Evolutionary conservation across 2,329 filamentous ascomycete genomes (phyloP), one percentile per base, ranked within the genome.

Genomic region (Neospermospora avenae): DNA sequence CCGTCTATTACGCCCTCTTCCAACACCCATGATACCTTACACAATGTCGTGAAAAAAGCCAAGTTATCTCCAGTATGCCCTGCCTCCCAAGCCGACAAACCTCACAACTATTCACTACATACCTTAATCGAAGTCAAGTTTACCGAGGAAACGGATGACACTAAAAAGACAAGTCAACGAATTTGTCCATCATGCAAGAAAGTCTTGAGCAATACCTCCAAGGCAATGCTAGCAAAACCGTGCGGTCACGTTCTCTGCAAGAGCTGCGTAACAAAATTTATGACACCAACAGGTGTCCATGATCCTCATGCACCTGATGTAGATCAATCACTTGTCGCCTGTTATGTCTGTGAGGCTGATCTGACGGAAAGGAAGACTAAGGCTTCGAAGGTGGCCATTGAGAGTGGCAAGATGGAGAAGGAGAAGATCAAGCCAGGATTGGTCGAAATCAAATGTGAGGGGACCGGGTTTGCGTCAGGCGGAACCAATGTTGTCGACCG

Each of bases 191-290:
- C 89, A 48, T 99, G 93, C 76, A 86, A 89, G 66, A 96, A 96
- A 75, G 81, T 79, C 1, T 80, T 98, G 13, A 89, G 84, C 49
- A 98, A 98, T 72, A 83, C 89, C 3, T 89, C 90, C 3, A 90
- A 89, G 71, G 90, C 93, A 0, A 84, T 93, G 73, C 79, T 97
- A 55, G 87, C 90, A 1, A 93, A 91, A 72, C 90, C 90, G 0
- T 99, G 93, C 70, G 93, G 93, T 0, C 93, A 99, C 72, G 92
- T 98, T 0, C 76, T 97, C 22, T 99, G 93, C 75, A 88, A 89
- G 69, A 87, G 83, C 41, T 97, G 93, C 70, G 88, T 93, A 16
- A 83, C 87, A 57, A 89, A 92, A 70, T 96, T 98, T 74, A 87
- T 97, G 80, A 82, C 81, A 7, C 82, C 85, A 44, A 77, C 75